Base-by-base conservation (phyloP, 306 rosid species). In the Quercus berberidifolia region DNA sequence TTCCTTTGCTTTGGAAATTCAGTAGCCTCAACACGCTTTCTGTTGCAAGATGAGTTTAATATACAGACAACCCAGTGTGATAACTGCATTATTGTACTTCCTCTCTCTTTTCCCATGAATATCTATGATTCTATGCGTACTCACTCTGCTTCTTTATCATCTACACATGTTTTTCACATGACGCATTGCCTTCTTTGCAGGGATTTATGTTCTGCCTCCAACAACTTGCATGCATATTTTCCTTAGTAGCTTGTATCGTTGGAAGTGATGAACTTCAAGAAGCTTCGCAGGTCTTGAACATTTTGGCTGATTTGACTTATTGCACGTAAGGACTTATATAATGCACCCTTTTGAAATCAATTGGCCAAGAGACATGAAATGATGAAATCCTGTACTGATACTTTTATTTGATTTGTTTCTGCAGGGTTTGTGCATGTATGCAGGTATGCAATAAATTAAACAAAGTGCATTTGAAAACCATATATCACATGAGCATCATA, bases 381-480 rank as follows among this genome's bases (percentile, higher is more conserved):
- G 49, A 33, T n/a, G 20, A 18, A 30, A 38, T 12, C 68, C 30
- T 62, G 49, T 80, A 76, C 88, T 79, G 75, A 21, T 57, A 57
- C 71, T 71, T 33, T 67, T 20, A 70, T 38, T 74, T 67, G 55
- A 73, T 73, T 51, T 67, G 51, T 71, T 35, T 85, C 63, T 87
- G 85, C 65, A 93, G 97, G 89, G 98, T 93, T 62, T 93, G 98
- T 69, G 98, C 97, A 15, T 93, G 98, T 79, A 93, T 93, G 98
- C 98, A 92, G 93, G 97, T 90, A 82, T 57, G 72, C 74, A 74
- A 69, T 52, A 56, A 31, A 63, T 35, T 57, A 74, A 55, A 38
- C 63, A 58, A 19, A 4, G 52, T 17, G 1, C 26, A 35, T 33
- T 35, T 33, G 10, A 30, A 31, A 68, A 33, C 52, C 26, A 19